Base-by-base conservation (phyloP, 306 rosid genomes). In the Corylus americana region DNA sequence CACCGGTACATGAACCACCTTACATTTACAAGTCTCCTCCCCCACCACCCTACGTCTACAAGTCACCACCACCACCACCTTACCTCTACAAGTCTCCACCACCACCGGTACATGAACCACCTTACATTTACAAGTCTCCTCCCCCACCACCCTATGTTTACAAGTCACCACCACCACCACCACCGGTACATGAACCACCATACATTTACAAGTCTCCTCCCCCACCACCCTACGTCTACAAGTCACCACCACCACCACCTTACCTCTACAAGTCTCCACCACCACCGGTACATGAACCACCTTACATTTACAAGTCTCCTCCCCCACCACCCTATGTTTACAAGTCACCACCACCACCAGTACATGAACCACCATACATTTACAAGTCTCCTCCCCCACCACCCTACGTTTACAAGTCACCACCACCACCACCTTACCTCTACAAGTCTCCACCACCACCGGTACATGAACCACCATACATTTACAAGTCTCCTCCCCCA, bases 261-360 rank as follows among this genome's bases (percentile, higher is more conserved):
- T 77, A 84, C 7, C 12, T 76, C 2, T 84, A 81, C 73, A 55
- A 29, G 2, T 59, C 80, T 0, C 79, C 83, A 0, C 83, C 85
- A 0, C 81, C 83, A 0, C 75, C 85, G 6, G 42, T 39, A 0
- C 6, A 39, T 4, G 42, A 0, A 75, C 82, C 47, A 4, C 44
- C 50, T 0, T 87, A 87, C 78, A 76, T 79, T 11, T 82, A 88
- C 0, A 47, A 47, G 50, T 47, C 90, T 0, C 88, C 51, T 7
- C 89, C 85, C 5, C 70, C 84, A 0, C 84, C 86, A 0, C 61
- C 72, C 0, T 85, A 85, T 12, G 50, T 57, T 1, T 85, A 85
- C 80, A 75, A 67, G 14, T 81, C 85, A 0, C 85, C 88, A 25
- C 88, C 88, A 12, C 85, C 85, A 10, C 87, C 81, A 1, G 51